These are phyloP conservation scores for Calycina marina DNA, from an alignment of 2,329 filamentous ascomycete species.

Conservation along the genomic window DNA sequence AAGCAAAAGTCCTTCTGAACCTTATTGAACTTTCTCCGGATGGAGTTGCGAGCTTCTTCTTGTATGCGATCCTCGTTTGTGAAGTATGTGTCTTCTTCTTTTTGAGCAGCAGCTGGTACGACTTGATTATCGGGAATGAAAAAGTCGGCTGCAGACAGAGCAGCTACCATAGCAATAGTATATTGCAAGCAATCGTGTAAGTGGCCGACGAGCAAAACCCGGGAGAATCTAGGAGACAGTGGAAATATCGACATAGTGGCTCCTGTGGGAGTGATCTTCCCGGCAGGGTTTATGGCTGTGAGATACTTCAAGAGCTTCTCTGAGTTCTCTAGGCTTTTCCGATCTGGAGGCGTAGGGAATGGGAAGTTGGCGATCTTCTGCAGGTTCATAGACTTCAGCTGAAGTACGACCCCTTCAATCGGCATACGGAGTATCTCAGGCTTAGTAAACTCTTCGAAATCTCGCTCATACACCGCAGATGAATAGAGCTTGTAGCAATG, in stretches of 20 bases:
- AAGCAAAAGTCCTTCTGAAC: conserved; percentile 68
- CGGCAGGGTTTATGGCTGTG: conserved; percentile 57
- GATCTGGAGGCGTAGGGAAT: conserved; percentile 80
- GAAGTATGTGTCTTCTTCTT: conserved; percentile 35
- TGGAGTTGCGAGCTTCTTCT: conserved; percentile 52
- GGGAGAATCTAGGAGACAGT: conserved; percentile 75
- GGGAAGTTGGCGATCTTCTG: conserved; percentile 88
- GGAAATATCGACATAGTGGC: conserved; percentile 79
- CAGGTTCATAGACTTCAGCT: conserved; percentile 89
- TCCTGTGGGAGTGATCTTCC: conserved; percentile 69
- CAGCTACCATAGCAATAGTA: conserved; percentile 77
- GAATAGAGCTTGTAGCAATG: conserved; percentile 95
- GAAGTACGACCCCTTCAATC: conserved; percentile 81
- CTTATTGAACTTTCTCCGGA: conserved; percentile 46
- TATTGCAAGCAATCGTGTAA: conserved; percentile 71
- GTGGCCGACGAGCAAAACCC: conserved; percentile 81
- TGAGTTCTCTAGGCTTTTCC: conserved; percentile 60
- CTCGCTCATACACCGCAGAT: conserved; percentile 81
- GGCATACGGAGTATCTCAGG: conserved; percentile 86
- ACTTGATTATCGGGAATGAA: conserved; percentile 74
- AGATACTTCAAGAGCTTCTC: conserved; percentile 80
- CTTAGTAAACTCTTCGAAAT: conserved; percentile 73
- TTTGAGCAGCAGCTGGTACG: conserved; percentile 38
- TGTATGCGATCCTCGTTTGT: conserved; percentile 56
- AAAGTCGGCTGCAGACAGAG: conserved; percentile 74